Evolutionary conservation across 2,329 filamentous ascomycete species (phyloP).

Genomic region (Diaporthe citrichinensis): DNA sequence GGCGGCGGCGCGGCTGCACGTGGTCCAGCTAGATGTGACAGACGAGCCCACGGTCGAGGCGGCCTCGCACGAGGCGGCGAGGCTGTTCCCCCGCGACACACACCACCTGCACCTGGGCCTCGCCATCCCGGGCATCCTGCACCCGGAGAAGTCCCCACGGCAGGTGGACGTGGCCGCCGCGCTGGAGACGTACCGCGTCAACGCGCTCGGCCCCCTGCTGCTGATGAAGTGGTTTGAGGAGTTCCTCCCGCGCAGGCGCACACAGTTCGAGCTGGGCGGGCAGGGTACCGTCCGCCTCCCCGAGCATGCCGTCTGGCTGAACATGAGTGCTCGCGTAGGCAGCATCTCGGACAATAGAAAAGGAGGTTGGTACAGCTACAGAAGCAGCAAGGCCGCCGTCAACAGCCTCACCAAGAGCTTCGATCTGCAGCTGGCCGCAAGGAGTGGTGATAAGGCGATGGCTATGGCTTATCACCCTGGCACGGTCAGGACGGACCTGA

Average conservation of each 20-base stretch:
- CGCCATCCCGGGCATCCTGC: conserved; percentile 78
- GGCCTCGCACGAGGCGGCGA: conserved; percentile 65
- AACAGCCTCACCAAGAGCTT: conserved; percentile 80
- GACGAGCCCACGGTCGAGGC: conserved; percentile 75
- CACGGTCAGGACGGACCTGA: conserved; percentile 83
- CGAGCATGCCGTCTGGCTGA: conserved; percentile 74
- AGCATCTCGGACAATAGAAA: conserved; percentile 79
- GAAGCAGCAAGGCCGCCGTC: conserved; percentile 81
- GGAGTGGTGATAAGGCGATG: conserved; percentile 73
- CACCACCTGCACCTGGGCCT: conserved; percentile 79
- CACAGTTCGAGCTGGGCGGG: conserved; percentile 50
- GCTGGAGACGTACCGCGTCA: conserved; percentile 79
- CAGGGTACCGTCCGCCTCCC: conserved; percentile 54
- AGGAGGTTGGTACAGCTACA: conserved; percentile 88
- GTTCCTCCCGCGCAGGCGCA: conserved; percentile 75
- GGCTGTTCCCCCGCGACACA: conserved; percentile 64
- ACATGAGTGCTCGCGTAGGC: conserved; percentile 84
- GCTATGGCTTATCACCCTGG: conserved; percentile 83
- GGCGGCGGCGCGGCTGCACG: conserved; percentile 53
- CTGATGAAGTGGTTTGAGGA: conserved; percentile 81
- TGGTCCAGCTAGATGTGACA: conserved; percentile 61
- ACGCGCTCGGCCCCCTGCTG: conserved; percentile 80
- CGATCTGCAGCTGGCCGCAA: conserved; percentile 74
- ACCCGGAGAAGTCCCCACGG: conserved; percentile 78
- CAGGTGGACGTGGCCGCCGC: conserved; percentile 75